Base-by-base conservation (phyloP, 1,139 yeast species). In the Saccharomyces hybrid region DNA sequence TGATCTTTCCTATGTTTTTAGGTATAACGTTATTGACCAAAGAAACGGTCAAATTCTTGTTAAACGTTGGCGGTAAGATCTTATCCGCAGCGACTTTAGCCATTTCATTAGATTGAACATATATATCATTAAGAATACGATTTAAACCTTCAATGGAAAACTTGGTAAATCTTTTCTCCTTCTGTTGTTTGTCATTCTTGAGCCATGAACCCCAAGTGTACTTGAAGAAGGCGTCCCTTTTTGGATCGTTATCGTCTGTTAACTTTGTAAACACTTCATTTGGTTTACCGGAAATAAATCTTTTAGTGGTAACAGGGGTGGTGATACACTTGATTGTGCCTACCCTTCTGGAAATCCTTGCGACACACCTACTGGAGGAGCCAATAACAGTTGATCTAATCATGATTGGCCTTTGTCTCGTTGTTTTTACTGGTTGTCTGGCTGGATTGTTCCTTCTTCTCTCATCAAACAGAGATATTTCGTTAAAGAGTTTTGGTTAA, bases 161-260 rank as follows among this genome's bases (percentile, higher is more conserved):
- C 58, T 77, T 78, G 13, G 97, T 91, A 56, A 80, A 82, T 70
- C 98, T 82, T 62, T 81, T 82, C 8, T 78, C 80, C 65, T 88
- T 84, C 68, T 91, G 93, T 46, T 72, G 72, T 57, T 78, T 79
- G 67, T 91, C 96, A 66, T 91, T 82, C 57, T 78, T 81, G 65
- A 91, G 74, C 98, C 98, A 93, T 3, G 96, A 79, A 50, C 99
- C 99, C 96, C 98, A 91, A 3, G 93, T 77, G 69, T 90, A 93
- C 66, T 85, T 82, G 75, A 88, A 91, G 64, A 91, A 88, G 52
- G 83, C 79, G 56, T 80, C 81, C 68, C 95, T 79, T 57, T 82
- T 77, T 16, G 91, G 90, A 64, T 85, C 90, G 51, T 76, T 72
- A 55, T 81, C 78, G 62, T 85, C 87, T 41, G 79, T 72, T 47